Conservation (phyloP, 768 basidiomycete species). For the Mycena metata region DNA sequence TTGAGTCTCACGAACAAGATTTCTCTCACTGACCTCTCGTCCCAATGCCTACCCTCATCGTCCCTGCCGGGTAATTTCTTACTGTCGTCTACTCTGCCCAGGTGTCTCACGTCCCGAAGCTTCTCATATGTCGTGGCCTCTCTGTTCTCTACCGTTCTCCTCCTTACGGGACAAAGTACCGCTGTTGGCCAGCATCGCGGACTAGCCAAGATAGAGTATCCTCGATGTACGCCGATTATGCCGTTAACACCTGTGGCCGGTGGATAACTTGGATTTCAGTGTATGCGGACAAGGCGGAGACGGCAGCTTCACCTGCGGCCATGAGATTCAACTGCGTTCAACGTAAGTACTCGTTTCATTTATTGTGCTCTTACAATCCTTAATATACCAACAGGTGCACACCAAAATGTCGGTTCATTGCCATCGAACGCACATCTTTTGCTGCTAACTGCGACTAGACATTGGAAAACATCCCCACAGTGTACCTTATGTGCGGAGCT, state of each 20-base stretch:
- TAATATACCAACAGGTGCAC: conserved; percentile 27
- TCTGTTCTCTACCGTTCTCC: conserved; percentile 38
- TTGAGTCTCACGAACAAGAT: too few species aligned
- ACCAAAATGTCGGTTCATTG: conserved; percentile 6
- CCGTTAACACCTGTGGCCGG: background rate
- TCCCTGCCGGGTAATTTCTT: too few species aligned
- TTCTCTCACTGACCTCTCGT: too few species aligned
- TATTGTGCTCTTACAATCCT: conserved; percentile 34
- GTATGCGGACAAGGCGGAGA: conserved; percentile 54
- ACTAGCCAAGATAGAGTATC: conserved; percentile 46
- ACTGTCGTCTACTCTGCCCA: too few species aligned
- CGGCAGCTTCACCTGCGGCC: conserved; percentile 44
- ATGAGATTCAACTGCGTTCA: conserved; percentile 51
- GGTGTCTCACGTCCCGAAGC: conserved; percentile 16
- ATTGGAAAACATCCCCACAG: conserved; percentile 24
- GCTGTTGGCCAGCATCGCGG: conserved; percentile 43
- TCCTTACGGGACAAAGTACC: conserved; percentile 39
- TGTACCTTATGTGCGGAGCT: conserved; percentile 22
- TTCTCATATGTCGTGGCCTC: conserved; percentile 39
- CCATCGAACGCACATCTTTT: background rate
- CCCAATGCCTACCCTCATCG: too few species aligned
- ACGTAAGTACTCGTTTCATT: conserved; percentile 37
- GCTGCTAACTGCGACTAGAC: conserved; percentile 19
- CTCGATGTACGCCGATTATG: conserved; percentile 42
- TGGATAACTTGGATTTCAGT: conserved; percentile 31